Percentiles rank a stretch among this genome's conserved stretches.
Evolutionary conservation across 2,329 filamentous ascomycete species (phyloP).

Genomic region (Sarocladium strictum): DNA sequence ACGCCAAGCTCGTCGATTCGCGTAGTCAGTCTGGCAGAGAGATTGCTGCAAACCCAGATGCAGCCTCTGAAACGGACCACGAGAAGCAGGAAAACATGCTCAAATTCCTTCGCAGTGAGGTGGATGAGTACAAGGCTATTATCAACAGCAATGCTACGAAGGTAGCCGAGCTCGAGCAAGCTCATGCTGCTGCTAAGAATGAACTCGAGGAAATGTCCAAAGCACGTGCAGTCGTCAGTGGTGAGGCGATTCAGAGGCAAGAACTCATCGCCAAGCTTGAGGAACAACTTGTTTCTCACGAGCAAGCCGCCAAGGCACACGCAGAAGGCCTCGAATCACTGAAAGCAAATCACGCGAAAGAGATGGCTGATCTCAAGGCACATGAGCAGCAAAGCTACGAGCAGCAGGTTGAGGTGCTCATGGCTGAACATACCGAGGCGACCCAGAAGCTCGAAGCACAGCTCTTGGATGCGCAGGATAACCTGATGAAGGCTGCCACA

Average conservation of each 20-base stretch:
- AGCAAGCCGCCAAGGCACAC: slow-evolving; percentile 49
- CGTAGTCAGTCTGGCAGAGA: slow-evolving; percentile 31
- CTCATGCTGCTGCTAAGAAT: slow-evolving; percentile 58
- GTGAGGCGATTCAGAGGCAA: slow-evolving; percentile 39
- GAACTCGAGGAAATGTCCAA: slow-evolving; percentile 63
- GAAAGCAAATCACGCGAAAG: slow-evolving; percentile 42
- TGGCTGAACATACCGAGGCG: slow-evolving; percentile 53
- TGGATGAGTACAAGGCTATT: slow-evolving; percentile 73
- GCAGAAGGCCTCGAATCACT: slow-evolving; percentile 45
- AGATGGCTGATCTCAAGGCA: slow-evolving; percentile 42
- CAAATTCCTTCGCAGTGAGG: slow-evolving; percentile 60
- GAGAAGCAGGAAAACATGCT: slow-evolving; percentile 51
- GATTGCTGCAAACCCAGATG: slow-evolving; percentile 35
- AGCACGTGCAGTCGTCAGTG: slow-evolving; percentile 46
- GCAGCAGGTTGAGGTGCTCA: slow-evolving; percentile 50
- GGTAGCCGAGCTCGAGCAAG: slow-evolving; percentile 68
- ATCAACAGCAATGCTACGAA: slow-evolving; percentile 63
- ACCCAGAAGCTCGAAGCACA: slow-evolving; percentile 54
- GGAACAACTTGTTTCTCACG: slow-evolving; percentile 54
- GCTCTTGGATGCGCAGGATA: slow-evolving; percentile 58
- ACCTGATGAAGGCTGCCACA: slow-evolving; percentile 57
- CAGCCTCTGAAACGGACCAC: slow-evolving; percentile 15
- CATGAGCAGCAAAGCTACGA: slow-evolving; percentile 51
- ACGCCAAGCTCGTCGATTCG: slow-evolving; percentile 42
- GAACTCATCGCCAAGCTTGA: slow-evolving; percentile 48